Conservation (phyloP, 2,329 filamentous ascomycete genomes). For the Pestalotiopsis fici region DNA sequence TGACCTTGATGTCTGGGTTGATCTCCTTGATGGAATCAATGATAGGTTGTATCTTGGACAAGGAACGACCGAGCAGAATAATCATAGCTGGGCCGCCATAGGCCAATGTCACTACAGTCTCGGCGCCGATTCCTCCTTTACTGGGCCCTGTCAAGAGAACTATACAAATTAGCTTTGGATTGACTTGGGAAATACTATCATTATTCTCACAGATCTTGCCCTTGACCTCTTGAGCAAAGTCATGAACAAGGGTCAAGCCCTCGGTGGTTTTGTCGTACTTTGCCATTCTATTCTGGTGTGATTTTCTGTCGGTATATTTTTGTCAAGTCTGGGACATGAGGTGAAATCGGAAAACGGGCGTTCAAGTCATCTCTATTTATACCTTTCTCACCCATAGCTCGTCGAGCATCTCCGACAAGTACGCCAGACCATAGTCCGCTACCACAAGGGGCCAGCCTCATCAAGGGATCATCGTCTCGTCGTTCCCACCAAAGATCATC, state of each 20-base stretch:
- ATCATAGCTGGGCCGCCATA: constrained; percentile 26
- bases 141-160: constrained; percentile 34
- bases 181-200: not conserved
- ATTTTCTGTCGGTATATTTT: not conserved
- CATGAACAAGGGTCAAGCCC: constrained; percentile 16
- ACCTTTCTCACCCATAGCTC: not conserved
- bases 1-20: constrained; percentile 20
- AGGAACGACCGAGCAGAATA: constrained; percentile 28
- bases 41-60: constrained; percentile 23
- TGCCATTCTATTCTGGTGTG: not conserved
- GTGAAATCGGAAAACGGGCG: not conserved
- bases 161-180: constrained; percentile 10
- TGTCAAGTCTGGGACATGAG: too few relatives aligned
- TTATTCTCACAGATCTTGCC: constrained; percentile 23
- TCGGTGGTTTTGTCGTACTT: constrained; percentile 14
- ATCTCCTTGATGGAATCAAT: constrained; percentile 26
- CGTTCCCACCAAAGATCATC: not conserved
- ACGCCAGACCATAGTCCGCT: not conserved
- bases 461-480: not conserved
- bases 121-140: constrained; percentile 29
- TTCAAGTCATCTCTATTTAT: not conserved
- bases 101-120: constrained; percentile 29
- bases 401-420: not conserved
- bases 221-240: constrained; percentile 21
- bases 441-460: not conserved